Conservation (phyloP, 2,329 filamentous ascomycete species). For the Phyllosticta citribraziliensis region DNA sequence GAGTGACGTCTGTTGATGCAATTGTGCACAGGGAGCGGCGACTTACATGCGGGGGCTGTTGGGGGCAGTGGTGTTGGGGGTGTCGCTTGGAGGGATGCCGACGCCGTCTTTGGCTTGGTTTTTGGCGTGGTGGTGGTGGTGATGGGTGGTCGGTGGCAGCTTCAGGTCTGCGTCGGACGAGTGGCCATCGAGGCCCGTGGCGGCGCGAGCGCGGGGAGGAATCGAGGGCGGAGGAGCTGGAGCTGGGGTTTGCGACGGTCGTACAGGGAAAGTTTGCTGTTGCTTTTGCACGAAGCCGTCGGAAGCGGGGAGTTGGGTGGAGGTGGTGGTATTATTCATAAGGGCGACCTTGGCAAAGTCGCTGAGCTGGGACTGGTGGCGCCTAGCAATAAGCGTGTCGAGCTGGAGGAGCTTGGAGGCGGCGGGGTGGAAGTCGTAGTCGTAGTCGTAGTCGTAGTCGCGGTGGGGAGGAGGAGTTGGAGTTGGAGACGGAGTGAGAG, state of each 20-base stretch:
- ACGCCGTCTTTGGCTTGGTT: conserved; percentile 31
- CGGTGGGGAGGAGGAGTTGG: neutral
- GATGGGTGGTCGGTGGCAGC: conserved; percentile 16
- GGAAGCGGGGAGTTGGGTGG: conserved; percentile 15
- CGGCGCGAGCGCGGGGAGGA: conserved; percentile 10
- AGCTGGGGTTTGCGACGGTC: conserved; percentile 15
- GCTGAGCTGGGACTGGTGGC: conserved; percentile 37
- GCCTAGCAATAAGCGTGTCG: conserved; percentile 8
- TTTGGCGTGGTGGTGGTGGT: neutral
- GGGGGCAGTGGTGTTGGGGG: conserved; percentile 52
- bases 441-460: neutral
- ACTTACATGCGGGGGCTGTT: conserved; percentile 52
- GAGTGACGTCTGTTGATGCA: conserved; percentile 9
- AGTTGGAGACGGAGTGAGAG: conserved; percentile 3
- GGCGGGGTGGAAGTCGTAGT: conserved; percentile 8
- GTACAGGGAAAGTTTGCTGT: neutral
- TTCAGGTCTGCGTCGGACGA: conserved; percentile 21
- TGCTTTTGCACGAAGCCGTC: neutral
- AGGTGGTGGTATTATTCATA: conserved; percentile 26
- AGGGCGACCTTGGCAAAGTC: conserved; percentile 41
- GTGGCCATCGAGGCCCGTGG: conserved; percentile 2
- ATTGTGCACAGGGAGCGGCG: conserved; percentile 5
- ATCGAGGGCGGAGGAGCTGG: conserved; percentile 12
- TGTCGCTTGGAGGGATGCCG: conserved; percentile 50
- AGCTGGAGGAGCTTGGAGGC: neutral